A percentile compares a stretch with the other conserved stretches of the same genome.
phyloP scores from a whole-genome alignment of 805 yeast genomes.

The Ogataea polymorpha region DNA sequence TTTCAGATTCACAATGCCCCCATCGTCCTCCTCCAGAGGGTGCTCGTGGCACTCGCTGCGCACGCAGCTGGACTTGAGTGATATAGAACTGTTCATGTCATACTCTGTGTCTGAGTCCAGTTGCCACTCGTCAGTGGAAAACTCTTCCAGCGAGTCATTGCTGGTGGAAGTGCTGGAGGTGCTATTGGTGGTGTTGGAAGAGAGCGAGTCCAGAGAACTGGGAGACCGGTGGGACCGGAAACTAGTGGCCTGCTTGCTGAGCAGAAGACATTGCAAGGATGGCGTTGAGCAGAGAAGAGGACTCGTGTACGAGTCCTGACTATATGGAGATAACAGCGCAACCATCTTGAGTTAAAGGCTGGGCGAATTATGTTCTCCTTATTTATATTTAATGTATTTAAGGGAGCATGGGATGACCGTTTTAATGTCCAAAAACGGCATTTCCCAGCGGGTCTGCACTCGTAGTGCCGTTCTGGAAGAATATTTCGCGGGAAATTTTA shows the following conservation, averaged over 20 bases:
- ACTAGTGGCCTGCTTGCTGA: conserved; percentile 10
- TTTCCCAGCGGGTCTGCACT: neutral
- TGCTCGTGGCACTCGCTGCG: conserved; percentile 10
- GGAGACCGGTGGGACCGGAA: conserved; percentile 7
- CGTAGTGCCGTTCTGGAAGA: neutral
- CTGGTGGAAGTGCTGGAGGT: conserved; percentile 9
- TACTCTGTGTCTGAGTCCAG: conserved; percentile 7
- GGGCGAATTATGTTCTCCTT: neutral
- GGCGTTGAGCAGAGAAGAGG: conserved; percentile 15
- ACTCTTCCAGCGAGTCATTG: conserved; percentile 8
- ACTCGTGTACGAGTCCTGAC: neutral
- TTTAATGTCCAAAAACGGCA: neutral
- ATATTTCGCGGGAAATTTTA: neutral
- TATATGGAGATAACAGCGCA: neutral
- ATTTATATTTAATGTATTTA: neutral
- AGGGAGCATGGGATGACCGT: neutral
- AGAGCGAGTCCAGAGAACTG: neutral
- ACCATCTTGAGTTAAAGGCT: neutral
- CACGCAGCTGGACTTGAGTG: conserved; percentile 3
- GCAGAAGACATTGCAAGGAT: conserved; percentile 14
- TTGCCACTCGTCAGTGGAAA: conserved; percentile 7
- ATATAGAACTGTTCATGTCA: conserved; percentile 9
- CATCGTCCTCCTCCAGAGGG: conserved; percentile 7
- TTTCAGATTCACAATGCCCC: too few species aligned
- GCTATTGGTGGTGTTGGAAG: conserved; percentile 6